These are phyloP conservation scores for Didymellaceae sp. DNA, from an alignment of 2,329 filamentous ascomycete species.

Conservation along the genomic window DNA sequence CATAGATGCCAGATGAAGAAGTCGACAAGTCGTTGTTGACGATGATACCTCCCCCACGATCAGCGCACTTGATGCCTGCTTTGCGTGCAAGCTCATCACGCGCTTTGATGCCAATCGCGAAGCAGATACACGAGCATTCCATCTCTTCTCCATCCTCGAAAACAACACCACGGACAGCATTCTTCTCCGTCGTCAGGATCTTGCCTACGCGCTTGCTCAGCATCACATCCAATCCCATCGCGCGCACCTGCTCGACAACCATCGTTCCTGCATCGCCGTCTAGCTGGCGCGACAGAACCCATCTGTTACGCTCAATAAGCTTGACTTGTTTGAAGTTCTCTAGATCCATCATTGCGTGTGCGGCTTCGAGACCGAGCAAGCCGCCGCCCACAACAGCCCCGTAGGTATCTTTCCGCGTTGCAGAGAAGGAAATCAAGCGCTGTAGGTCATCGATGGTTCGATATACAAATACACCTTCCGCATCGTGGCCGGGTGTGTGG, in stretches of 20 bases:
- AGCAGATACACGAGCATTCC: constrained; percentile 82
- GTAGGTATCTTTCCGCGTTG: constrained; percentile 68
- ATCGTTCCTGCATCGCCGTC: constrained; percentile 81
- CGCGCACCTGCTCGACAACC: constrained; percentile 80
- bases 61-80: constrained; percentile 74
- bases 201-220: constrained; percentile 76
- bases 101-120: constrained; percentile 85
- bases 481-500: constrained; percentile 78
- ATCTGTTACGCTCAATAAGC: constrained; percentile 80
- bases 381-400: constrained; percentile 85
- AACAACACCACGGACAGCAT: constrained; percentile 73
- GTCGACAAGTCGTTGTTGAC: constrained; percentile 72
- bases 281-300: constrained; percentile 82
- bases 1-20: constrained; percentile 76
- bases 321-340: constrained; percentile 75
- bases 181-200: constrained; percentile 71
- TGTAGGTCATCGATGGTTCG: constrained; percentile 83
- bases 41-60: constrained; percentile 77
- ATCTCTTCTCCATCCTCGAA: constrained; percentile 83
- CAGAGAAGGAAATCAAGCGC: constrained; percentile 75
- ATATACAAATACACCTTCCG: constrained; percentile 87
- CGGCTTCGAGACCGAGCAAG: constrained; percentile 83
- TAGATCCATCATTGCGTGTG: constrained; percentile 89
- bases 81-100: constrained; percentile 76
- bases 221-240: constrained; percentile 80